Evolutionary conservation across 805 yeast species (phyloP).

Genomic region (Candida endomychidarum): DNA sequence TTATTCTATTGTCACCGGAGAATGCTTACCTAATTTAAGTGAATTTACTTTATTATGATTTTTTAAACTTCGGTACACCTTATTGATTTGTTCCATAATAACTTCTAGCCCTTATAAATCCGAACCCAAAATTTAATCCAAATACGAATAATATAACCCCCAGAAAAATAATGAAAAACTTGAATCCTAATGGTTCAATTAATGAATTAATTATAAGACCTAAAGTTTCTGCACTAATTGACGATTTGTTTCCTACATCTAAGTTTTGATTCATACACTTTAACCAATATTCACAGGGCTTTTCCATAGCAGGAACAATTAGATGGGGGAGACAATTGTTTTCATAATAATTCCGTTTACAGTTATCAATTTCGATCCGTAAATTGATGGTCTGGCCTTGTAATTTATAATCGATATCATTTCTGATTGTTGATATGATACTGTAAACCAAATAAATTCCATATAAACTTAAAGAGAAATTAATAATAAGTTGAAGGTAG

Average conservation of each 20-base stretch:
- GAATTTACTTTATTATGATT: too few relatives aligned
- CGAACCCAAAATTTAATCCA: constrained; percentile 62
- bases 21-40: too few relatives aligned
- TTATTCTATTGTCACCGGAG: too few relatives aligned
- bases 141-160: constrained; percentile 49
- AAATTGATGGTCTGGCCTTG: constrained; percentile 46
- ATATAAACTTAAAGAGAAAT: constrained; percentile 46
- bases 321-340: constrained; percentile 59
- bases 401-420: constrained; percentile 55
- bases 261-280: constrained; percentile 58
- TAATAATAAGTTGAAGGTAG: constrained; percentile 57
- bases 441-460: constrained; percentile 44
- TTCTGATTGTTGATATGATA: constrained; percentile 48
- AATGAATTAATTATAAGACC: constrained; percentile 63
- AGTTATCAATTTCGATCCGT: constrained; percentile 51
- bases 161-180: constrained; percentile 49
- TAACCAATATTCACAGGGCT: constrained; percentile 60
- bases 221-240: constrained; percentile 59
- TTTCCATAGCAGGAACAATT: constrained; percentile 58
- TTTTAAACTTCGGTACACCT: too few relatives aligned
- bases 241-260: constrained; percentile 48
- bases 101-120: constrained; percentile 59
- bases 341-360: constrained; percentile 50
- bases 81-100: constrained; percentile 35
- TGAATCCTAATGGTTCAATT: constrained; percentile 65